Conservation (phyloP, 1,139 yeast genomes). For the Taphrina populina region DNA sequence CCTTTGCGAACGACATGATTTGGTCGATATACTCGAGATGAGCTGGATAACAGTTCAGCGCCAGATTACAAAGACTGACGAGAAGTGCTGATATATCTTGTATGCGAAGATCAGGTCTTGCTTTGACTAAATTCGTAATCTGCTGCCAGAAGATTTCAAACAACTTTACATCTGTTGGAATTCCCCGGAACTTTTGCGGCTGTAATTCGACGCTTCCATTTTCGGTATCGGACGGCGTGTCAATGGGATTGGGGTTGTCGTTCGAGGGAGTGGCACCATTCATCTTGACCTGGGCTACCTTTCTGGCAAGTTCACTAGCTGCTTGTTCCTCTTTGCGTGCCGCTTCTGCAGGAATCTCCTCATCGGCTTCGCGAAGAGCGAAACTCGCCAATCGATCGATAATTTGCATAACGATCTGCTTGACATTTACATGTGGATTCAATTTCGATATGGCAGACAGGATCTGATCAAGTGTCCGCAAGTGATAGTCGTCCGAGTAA, state of each 20-base stretch:
- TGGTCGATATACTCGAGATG: constrained; percentile 61
- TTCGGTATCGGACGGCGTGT: too few species aligned
- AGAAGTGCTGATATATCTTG: constrained; percentile 66
- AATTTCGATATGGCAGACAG: constrained; percentile 65
- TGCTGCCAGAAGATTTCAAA: constrained; percentile 39
- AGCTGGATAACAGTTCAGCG: constrained; percentile 66
- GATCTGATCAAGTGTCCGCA: constrained; percentile 66
- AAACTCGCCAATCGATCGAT: constrained; percentile 72
- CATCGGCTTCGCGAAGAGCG: constrained; percentile 45
- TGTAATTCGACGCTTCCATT: too few species aligned
- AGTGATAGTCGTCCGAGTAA: constrained; percentile 89
- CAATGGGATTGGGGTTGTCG: too few species aligned
- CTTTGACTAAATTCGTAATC: constrained; percentile 52
- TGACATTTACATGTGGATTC: constrained; percentile 67
- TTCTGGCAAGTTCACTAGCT: constrained; percentile 36
- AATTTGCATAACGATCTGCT: constrained; percentile 65
- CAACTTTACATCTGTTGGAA: constrained; percentile 36
- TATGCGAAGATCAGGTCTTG: constrained; percentile 63
- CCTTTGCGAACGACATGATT: constrained; percentile 60
- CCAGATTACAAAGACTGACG: constrained; percentile 62
- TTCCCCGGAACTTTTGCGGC: constrained; percentile 27
- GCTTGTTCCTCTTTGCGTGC: constrained; percentile 38
- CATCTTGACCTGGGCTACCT: constrained; percentile 36
- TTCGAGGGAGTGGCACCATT: constrained; percentile 29
- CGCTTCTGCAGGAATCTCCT: constrained; percentile 38